Evolutionary conservation across 495 filamentous ascomycete species (phyloP), one percentile per base, ranked within the genome.

Genomic region (Xylaria venustula): DNA sequence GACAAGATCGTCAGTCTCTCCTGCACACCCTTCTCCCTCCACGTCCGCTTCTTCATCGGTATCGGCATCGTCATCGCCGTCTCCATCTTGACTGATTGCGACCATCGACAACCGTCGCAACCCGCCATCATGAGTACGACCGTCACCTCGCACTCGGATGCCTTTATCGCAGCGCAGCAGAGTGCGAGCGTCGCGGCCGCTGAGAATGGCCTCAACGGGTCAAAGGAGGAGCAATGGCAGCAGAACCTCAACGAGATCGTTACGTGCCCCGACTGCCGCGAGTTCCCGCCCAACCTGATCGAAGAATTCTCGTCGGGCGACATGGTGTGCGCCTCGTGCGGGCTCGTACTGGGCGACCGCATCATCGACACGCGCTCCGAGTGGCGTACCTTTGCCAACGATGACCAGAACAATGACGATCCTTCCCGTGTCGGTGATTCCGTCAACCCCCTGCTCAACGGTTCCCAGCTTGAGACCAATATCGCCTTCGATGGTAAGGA

Each of bases 301-400:
- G 94, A 97, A 71, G 94, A 97, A 68, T 93, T 91, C 67, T 88
- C 92, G 3, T 88, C 86, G 12, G 94, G 96, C 48, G 93, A 98
- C 73, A 90, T 92, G 67, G 91, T 98, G 49, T 98, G 94, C 73
- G 89, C 80, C 15, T 90, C 88, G 20, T 98, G 94, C 66, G 94
- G 94, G 22, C 75, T 97, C n/a, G 94, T 98, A 12, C 80, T 98
- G 34, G 88, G 88, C 51, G 90, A 93, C 70, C 88, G 92, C 60
- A 90, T 94, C 66, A 91, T 98, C 54, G 94, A 98, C 67, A 92
- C 91, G 61, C 88, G 95, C 51, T 96, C 92, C 51, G 94, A 98
- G 78, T 98, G 94, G 94, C 91, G 94, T 67, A 98, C 95, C 7
- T 98, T 98, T 75, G 89, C 91, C 60, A 97, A 97, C 75, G 94